Base-by-base conservation (phyloP, 495 filamentous ascomycete species). In the Aspergillus campestris region DNA sequence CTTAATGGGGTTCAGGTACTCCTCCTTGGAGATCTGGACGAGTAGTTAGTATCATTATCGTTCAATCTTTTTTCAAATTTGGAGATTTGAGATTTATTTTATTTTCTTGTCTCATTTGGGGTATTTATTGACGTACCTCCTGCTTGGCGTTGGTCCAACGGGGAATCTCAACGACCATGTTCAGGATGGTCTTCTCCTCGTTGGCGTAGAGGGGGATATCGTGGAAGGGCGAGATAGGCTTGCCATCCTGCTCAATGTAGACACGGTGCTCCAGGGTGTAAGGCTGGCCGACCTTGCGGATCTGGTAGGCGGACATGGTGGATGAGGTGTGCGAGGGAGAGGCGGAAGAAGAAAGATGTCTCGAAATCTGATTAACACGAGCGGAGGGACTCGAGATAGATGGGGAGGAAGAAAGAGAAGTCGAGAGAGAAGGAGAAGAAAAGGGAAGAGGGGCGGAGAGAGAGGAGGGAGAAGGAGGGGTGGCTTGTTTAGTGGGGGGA, bases 101-200 rank as follows among this genome's bases (percentile, higher is more conserved):
- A 2, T 24, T 24, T 8, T 31, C 7, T 31, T 38, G 33, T 28
- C 18, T 38, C 28, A 38, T n/a, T 38, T 37, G 47, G 51, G 43
- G 14, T 38, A 38, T n/a, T 34, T 29, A 13, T 13, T 33, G 28
- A 37, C 62, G 44, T 73, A 94, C 91, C 85, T 98, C 92, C 69
- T 89, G 83, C 83, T 99, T 99, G 56, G 84, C 94, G 73, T 99
- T 99, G 66, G 90, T 95, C 94, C 94, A 99, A 71, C 94, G 81
- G 36, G 94, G 94, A 59, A 97, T 95, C 81, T 97, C 94, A 50
- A 97, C 94, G 41, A 99, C 71, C 94, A 99, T 99, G 81, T 99
- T 99, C 58, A 97, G 78, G 59, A 99, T 67, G 56, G 83, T 94
- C 77, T 94, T 77, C 73, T 94, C 82, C 62, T 82, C 71, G 64